These are phyloP conservation scores for Periconia macrospinosa DNA, from an alignment of 2,329 filamentous ascomycete species.

Conservation along the genomic window DNA sequence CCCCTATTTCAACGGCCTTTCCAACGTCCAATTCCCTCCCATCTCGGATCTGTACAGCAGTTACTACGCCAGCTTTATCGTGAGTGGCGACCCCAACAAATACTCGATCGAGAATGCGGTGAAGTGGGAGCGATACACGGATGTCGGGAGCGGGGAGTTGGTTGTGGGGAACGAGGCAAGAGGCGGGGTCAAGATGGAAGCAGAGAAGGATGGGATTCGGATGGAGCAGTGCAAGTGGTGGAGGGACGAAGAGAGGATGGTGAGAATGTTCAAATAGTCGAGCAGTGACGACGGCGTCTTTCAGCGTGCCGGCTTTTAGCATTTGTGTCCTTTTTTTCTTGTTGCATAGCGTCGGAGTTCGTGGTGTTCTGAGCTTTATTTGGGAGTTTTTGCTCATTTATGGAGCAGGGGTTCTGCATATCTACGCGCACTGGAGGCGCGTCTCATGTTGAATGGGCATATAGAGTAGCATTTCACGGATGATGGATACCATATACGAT, in stretches of 20 bases:
- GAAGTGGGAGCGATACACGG: conserved; percentile 33
- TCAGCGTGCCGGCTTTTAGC: background rate
- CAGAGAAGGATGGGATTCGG: conserved; percentile 26
- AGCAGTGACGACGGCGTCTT: background rate
- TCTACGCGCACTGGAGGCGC: background rate
- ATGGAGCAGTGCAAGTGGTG: conserved; percentile 37
- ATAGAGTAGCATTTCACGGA: background rate
- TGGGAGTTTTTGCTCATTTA: too few relatives aligned
- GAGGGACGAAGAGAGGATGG: conserved; percentile 32
- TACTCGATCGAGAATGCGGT: conserved; percentile 20
- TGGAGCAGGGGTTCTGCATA: background rate
- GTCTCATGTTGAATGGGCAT: background rate
- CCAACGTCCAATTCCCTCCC: conserved; percentile 28
- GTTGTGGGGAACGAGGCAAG: conserved; percentile 24
- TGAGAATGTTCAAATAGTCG: conserved; percentile 33
- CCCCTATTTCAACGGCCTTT: conserved; percentile 34
- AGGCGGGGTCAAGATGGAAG: conserved; percentile 29
- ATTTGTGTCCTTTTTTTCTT: background rate
- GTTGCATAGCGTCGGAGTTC: background rate
- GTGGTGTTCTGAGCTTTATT: background rate
- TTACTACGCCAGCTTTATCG: conserved; percentile 41
- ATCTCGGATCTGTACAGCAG: conserved; percentile 35
- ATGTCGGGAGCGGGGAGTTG: conserved; percentile 16
- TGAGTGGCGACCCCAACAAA: conserved; percentile 39
- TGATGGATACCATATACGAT: background rate